Base-by-base conservation (phyloP, 164 flowering plant species). In the Stephania japonica region DNA sequence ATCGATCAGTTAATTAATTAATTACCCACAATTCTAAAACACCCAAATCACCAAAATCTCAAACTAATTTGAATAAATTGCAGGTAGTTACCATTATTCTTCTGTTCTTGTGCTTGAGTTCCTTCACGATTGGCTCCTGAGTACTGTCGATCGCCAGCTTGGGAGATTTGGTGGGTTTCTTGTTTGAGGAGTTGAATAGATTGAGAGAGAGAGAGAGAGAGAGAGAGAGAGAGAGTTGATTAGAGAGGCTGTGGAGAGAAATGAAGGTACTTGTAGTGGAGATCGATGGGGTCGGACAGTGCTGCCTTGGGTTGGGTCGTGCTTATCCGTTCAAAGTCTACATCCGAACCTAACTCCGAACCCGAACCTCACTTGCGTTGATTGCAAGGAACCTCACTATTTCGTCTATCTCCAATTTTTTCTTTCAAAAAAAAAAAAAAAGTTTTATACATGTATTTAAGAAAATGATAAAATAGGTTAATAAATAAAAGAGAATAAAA, bases 121-220 rank as follows among this genome's bases (percentile, higher is more conserved):
- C 91, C 13, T 86, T 87, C 73, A 89, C 84, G 16, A 84, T 71
- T 72, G 83, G 49, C 27, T 91, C 94, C 69, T 90, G 92, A 75
- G n/a, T n/a, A n/a, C 87, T 87, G 44, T 89, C 98, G 82, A 93
- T 89, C 87, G 98, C 95, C 98, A 93, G 84, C 80, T 87, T 80
- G 86, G 75, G 62, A 56, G 62, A n/a, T 18, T 56, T 16, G 16
- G 62, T 56, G 44, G 9, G 4, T 56, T 56, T 32, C 4, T 56
- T 21, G 62, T 56, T 56, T 3, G 56, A 24, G 56, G 70, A 44
- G 25, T 18, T 65, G 27, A 12, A 6, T 21, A 23, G 59, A 24
- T 44, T n/a, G 71, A 72, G 77, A 70, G 70, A 72, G 53, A 42
- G 68, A 26, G 42, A 25, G 69, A 76, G 53, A 27, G 38, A n/a